phyloP scores from a whole-genome alignment of 495 filamentous ascomycete genomes.

The Neurospora cerealis region DNA sequence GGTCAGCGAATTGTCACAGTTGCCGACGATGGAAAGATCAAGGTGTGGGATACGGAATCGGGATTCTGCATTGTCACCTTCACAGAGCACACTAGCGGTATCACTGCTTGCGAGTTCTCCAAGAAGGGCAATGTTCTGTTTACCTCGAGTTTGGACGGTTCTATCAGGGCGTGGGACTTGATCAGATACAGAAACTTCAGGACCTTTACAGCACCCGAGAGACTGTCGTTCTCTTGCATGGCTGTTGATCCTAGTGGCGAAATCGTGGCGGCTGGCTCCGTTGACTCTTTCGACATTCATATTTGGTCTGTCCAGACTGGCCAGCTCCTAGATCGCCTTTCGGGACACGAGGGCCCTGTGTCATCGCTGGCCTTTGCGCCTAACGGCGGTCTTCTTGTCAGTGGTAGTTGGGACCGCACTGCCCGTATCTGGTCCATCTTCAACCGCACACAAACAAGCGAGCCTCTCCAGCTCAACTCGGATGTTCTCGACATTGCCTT shows the following conservation, averaged over 20 bases:
- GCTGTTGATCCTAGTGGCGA: slow-evolving; percentile 96
- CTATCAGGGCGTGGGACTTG: slow-evolving; percentile 90
- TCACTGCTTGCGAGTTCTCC: slow-evolving; percentile 92
- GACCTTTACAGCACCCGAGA: slow-evolving; percentile 87
- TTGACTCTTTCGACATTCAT: slow-evolving; percentile 94
- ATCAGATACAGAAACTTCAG: slow-evolving; percentile 94
- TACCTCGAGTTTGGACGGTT: slow-evolving; percentile 87
- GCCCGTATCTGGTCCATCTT: slow-evolving; percentile 95
- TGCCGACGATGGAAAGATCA: slow-evolving; percentile 94
- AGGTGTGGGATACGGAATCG: slow-evolving; percentile 93
- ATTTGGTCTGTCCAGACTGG: slow-evolving; percentile 98
- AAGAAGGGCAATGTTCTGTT: slow-evolving; percentile 92
- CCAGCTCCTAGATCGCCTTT: slow-evolving; percentile 80
- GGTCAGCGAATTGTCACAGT: slow-evolving; percentile 86
- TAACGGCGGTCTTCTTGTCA: slow-evolving; percentile 70
- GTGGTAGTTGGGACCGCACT: slow-evolving; percentile 91
- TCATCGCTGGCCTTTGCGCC: slow-evolving; percentile 80
- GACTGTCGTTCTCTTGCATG: slow-evolving; percentile 83
- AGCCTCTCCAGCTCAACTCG: slow-evolving; percentile 80
- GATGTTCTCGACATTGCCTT: slow-evolving; percentile 84
- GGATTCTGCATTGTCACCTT: slow-evolving; percentile 98
- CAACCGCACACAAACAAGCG: slow-evolving; percentile 82
- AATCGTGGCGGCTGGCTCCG: slow-evolving; percentile 85
- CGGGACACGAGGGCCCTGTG: slow-evolving; percentile 90
- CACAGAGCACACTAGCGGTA: slow-evolving; percentile 88